Percentiles rank a stretch among this genome's conserved stretches.
Evolutionary conservation across 2,329 filamentous ascomycete genomes (phyloP).

Genomic region (Tolypocladium nubicola): DNA sequence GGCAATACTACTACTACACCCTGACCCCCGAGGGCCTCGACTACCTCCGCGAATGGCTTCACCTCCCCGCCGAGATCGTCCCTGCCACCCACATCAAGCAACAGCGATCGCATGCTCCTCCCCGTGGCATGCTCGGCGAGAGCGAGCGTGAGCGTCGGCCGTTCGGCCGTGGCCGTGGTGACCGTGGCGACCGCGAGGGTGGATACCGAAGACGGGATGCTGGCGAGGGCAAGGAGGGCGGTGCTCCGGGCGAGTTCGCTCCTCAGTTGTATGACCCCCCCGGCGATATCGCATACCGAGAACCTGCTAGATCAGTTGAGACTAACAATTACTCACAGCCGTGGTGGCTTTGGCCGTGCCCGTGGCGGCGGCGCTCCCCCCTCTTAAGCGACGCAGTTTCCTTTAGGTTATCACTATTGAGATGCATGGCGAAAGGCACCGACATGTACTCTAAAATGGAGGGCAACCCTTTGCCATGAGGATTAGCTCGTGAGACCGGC

Average conservation of each 20-base stretch:
- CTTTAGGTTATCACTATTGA: slow-evolving; percentile 31
- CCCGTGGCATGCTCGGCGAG: slow-evolving; percentile 96
- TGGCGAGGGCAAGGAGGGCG: slow-evolving; percentile 81
- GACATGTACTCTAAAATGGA: slow-evolving; percentile 38
- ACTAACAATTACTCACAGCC: slow-evolving; percentile 35
- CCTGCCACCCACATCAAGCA: slow-evolving; percentile 99
- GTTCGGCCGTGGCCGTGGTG: slow-evolving; percentile 67
- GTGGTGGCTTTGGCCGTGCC: slow-evolving; percentile 83
- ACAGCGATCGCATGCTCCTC: slow-evolving; percentile 95
- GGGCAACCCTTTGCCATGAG: slow-evolving; percentile 27
- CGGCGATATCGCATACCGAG: neutral
- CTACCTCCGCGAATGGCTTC: slow-evolving; percentile 99
- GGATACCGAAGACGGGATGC: slow-evolving; percentile 87
- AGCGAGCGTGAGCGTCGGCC: slow-evolving; percentile 70
- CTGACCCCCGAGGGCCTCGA: slow-evolving; percentile 98
- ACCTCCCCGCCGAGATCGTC: slow-evolving; percentile 98
- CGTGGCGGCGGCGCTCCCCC: slow-evolving; percentile 60
- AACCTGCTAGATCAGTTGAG: neutral
- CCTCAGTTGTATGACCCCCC: slow-evolving; percentile 65
- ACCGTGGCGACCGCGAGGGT: slow-evolving; percentile 67
- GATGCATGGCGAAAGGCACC: slow-evolving; percentile 32
- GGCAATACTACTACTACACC: slow-evolving; percentile 99
- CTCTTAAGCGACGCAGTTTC: slow-evolving; percentile 41
- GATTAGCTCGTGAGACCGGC: slow-evolving; percentile 29
- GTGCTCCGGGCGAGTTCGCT: slow-evolving; percentile 83